Conservation (phyloP, 441 rosid species). For the Erodium trifolium region DNA sequence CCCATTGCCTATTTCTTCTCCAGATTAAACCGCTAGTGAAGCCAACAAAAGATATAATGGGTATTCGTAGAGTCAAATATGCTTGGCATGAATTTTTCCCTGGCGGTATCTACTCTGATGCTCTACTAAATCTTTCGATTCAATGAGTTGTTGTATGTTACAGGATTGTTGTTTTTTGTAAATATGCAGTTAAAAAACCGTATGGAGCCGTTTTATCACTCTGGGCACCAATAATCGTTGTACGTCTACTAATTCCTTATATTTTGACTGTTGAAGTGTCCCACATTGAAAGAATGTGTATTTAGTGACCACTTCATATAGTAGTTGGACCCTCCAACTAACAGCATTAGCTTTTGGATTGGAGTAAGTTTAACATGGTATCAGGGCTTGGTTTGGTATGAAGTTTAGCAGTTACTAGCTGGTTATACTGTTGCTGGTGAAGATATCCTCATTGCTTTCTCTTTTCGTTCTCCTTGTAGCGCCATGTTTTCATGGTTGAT, state of each 20-base stretch:
- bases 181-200: conserved; percentile 52
- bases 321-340: too few relatives aligned
- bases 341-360: too few relatives aligned
- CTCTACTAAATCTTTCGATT: conserved; percentile 12
- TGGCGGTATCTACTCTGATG: conserved; percentile 35
- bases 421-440: not conserved
- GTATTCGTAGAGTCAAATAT: conserved; percentile 52
- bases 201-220: conserved; percentile 70
- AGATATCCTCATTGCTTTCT: not conserved
- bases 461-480: too few relatives aligned
- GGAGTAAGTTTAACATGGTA: too few relatives aligned
- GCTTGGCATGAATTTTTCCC: conserved; percentile 95
- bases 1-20: conserved; percentile 12
- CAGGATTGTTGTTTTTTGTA: conserved; percentile 4
- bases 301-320: too few relatives aligned
- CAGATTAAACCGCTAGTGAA: conserved; percentile 84
- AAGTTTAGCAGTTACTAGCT: not conserved
- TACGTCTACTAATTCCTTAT: too few relatives aligned
- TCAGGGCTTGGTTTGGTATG: too few relatives aligned
- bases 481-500: too few relatives aligned
- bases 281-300: not conserved
- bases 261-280: too few relatives aligned
- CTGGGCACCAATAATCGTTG: conserved; percentile 66
- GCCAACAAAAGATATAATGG: conserved; percentile 89
- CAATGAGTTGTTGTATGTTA: conserved; percentile 17